Percentiles rank a stretch among this genome's conserved stretches.
phyloP scores from a whole-genome alignment of 352 stramenopile species.

The Phytophthora foliorum region DNA sequence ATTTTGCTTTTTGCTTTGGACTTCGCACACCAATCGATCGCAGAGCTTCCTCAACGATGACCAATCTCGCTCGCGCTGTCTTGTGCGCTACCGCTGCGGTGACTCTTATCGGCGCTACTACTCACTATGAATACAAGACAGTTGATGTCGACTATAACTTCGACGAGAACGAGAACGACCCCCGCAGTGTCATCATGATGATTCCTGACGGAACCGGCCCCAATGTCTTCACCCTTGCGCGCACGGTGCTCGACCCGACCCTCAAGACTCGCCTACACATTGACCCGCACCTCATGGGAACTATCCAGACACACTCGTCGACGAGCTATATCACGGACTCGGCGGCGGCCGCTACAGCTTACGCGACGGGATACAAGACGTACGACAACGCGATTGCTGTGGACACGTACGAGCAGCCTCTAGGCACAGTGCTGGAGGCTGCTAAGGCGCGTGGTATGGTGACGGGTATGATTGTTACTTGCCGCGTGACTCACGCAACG shows the following conservation, averaged over 20 bases:
- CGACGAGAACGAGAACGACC: slow-evolving; percentile 52
- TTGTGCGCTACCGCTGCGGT: slow-evolving; percentile 28
- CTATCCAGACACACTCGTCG: slow-evolving; percentile 69
- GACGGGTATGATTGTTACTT: slow-evolving; percentile 75
- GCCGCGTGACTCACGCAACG: slow-evolving; percentile 71
- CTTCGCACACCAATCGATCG: background rate
- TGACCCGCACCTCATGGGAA: slow-evolving; percentile 63
- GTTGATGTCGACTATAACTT: slow-evolving; percentile 69
- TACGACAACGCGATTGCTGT: slow-evolving; percentile 69
- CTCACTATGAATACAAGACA: slow-evolving; percentile 69
- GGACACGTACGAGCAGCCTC: slow-evolving; percentile 61
- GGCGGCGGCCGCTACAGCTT: slow-evolving; percentile 60
- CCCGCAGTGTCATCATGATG: slow-evolving; percentile 79
- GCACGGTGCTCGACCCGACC: slow-evolving; percentile 63
- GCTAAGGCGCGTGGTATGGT: slow-evolving; percentile 73
- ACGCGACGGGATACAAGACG: slow-evolving; percentile 75
- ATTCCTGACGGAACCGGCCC: slow-evolving; percentile 73
- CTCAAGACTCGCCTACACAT: slow-evolving; percentile 69
- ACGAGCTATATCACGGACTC: slow-evolving; percentile 80
- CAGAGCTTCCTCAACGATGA: background rate
- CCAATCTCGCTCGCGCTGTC: slow-evolving; percentile 41
- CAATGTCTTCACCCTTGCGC: slow-evolving; percentile 70
- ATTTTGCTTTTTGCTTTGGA: slow-evolving; percentile 16
- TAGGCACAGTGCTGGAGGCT: slow-evolving; percentile 72
- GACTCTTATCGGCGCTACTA: slow-evolving; percentile 36